Base-by-base conservation (phyloP, 768 basidiomycete species). In the Hirschioporus abietinus region DNA sequence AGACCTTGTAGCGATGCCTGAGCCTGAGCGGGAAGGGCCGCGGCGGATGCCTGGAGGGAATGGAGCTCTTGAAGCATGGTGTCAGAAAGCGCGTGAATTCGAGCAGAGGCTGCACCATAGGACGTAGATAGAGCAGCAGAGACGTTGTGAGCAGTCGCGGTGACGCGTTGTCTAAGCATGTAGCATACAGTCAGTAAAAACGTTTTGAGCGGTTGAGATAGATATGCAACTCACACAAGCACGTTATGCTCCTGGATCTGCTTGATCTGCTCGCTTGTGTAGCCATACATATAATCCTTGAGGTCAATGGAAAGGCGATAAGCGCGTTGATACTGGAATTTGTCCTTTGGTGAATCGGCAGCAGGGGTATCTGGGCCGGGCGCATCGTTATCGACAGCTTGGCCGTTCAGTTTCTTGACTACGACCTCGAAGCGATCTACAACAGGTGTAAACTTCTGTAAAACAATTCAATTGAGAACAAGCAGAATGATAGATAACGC, bases 281-380 rank as follows among this genome's bases (percentile, higher is more conserved):
- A 89, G 30, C 79, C 83, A 68, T 83, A 84, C 59, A 92, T 71
- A 71, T 88, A 84, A 70, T 86, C 86, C 67, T 81, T 82, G 68
- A 92, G 79, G 58, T 85, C 84, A 71, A 81, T 83, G 35, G 90
- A 88, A 63, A 94, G 83, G 42, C 81, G 80, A 68, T 85, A 80
- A 60, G 84, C 90, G 61, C 92, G 90, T 74, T 91, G 90, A 72
- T 91, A 91, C 77, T 93, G 92, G 70, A 86, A 91, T 74, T 90
- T 84, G 69, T 87, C 84, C 12, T 82, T 79, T 12, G 83, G 77
- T 6, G 79, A 78, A 34, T 84, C 78, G 7, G 81, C 42, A 74
- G 20, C 79, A 80, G 35, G 83, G 81, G 62, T 86, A 83, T 60
- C 79, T 78, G 60, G 76, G 79, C 74, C 84, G 83, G 65, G 83